Evolutionary conservation across 2,329 filamentous ascomycete genomes (phyloP).

Genomic region (Diaporthe vaccinii): DNA sequence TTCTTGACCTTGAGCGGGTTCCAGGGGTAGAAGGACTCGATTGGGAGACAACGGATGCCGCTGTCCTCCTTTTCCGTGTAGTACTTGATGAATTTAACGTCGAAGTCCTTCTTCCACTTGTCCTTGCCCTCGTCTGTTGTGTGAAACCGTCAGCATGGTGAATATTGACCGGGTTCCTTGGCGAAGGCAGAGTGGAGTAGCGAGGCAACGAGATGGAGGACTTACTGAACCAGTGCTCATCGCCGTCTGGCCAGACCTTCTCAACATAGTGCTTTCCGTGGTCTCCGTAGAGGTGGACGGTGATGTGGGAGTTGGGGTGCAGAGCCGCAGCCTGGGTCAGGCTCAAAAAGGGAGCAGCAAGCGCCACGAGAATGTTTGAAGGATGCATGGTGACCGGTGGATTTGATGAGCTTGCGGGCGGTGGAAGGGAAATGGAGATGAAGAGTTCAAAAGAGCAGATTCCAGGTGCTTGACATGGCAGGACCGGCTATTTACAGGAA

Average conservation of each 20-base stretch:
- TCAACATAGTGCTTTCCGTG: conserved; percentile 30
- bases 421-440: too few relatives aligned
- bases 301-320: conserved; percentile 24
- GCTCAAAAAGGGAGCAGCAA: neutral
- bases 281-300: conserved; percentile 19
- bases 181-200: neutral
- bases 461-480: neutral
- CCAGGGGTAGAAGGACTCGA: conserved; percentile 40
- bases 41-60: conserved; percentile 37
- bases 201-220: neutral
- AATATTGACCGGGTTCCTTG: neutral
- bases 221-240: conserved; percentile 39
- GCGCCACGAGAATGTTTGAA: neutral
- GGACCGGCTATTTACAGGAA: neutral
- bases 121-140: conserved; percentile 35
- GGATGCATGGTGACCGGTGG: neutral
- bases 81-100: conserved; percentile 40
- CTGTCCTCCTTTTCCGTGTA: conserved; percentile 28
- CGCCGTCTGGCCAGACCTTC: conserved; percentile 40
- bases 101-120: conserved; percentile 9
- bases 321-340: neutral
- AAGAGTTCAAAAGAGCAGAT: neutral
- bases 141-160: neutral
- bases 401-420: too few relatives aligned
- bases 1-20: conserved; percentile 34